Conservation (phyloP, 768 basidiomycete genomes). For the Auriscalpium vulgare region DNA sequence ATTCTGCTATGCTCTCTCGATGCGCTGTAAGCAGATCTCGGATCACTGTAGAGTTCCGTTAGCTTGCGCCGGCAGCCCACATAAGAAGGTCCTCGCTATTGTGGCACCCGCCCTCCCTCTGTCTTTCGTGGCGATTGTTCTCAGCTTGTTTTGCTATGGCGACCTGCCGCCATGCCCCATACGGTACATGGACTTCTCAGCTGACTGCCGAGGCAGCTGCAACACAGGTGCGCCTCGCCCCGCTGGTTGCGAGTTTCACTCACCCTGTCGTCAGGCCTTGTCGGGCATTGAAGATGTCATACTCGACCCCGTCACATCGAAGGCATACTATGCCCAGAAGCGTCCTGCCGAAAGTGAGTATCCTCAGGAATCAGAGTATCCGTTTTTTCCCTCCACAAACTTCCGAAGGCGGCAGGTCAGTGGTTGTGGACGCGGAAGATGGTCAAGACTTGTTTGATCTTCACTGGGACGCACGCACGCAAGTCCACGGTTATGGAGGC, state of each 20-base stretch:
- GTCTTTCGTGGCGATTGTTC: no score
- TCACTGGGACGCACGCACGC: slow-evolving; percentile 20
- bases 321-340: slow-evolving; percentile 8
- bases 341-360: slow-evolving; percentile 4
- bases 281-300: slow-evolving; percentile 6
- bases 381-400: not conserved
- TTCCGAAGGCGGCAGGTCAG: slow-evolving; percentile 4
- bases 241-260: not conserved
- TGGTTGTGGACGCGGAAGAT: not conserved
- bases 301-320: not conserved
- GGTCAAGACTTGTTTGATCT: slow-evolving; percentile 17
- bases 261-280: not conserved
- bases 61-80: no score
- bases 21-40: no score
- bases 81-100: no score
- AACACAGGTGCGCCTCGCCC: not conserved
- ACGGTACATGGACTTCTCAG: not conserved
- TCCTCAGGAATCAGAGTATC: not conserved
- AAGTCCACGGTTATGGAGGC: not conserved
- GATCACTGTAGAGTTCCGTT: no score
- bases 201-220: not conserved
- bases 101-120: no score
- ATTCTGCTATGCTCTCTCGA: no score
- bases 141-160: no score
- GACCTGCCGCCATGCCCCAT: not conserved